Evolutionary conservation across 257 asterid genomes (phyloP).

Genomic region (Paraleonurus japonicus): DNA sequence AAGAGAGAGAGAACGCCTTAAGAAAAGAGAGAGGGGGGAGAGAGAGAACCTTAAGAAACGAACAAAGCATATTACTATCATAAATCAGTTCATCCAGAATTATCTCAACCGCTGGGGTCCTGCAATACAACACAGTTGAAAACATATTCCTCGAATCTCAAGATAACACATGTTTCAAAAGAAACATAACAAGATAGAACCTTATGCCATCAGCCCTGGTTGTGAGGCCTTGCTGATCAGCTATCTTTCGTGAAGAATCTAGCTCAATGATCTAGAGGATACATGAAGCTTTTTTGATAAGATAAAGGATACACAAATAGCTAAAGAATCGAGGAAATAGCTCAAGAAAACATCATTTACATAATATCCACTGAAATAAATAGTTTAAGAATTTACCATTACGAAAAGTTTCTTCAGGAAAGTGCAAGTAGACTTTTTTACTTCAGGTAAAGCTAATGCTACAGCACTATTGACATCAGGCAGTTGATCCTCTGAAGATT

Average conservation of each 20-base stretch:
- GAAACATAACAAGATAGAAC: constrained; percentile 33
- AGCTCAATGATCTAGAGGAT: constrained; percentile 69
- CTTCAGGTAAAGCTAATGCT: constrained; percentile 62
- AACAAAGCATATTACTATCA: constrained; percentile 44
- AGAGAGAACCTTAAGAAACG: constrained; percentile 75
- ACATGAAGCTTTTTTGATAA: constrained; percentile 12
- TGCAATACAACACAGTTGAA: constrained; percentile 40
- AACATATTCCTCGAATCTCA: constrained; percentile 8
- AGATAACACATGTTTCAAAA: background rate
- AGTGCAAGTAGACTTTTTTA: constrained; percentile 46
- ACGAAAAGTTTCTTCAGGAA: constrained; percentile 56
- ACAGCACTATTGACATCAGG: constrained; percentile 35
- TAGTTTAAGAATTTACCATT: constrained; percentile 51
- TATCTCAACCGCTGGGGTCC: constrained; percentile 73
- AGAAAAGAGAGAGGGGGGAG: constrained; percentile 3
- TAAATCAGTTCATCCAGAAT: constrained; percentile 79
- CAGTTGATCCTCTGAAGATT: constrained; percentile 31
- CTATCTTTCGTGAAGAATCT: constrained; percentile 61
- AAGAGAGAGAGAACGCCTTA: background rate
- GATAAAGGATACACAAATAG: background rate
- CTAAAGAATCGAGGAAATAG: background rate
- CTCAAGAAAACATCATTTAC: constrained; percentile 21
- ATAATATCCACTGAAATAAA: constrained; percentile 23
- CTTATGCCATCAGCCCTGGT: constrained; percentile 84
- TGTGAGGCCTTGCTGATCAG: constrained; percentile 69